Base-by-base conservation (phyloP, 768 basidiomycete genomes). In the Ephemerocybe angulata region DNA sequence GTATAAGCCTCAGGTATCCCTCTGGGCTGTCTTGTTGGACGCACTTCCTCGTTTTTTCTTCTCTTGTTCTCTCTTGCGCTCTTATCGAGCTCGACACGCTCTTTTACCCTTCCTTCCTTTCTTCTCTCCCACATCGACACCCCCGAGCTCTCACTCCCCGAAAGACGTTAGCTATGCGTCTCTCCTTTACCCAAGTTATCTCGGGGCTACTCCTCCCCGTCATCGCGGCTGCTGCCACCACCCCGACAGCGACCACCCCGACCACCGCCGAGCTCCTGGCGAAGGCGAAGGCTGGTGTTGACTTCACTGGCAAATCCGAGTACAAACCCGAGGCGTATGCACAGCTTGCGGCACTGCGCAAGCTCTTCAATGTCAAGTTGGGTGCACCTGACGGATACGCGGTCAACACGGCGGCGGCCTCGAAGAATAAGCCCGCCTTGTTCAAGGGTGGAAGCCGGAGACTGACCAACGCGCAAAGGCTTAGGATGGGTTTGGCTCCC, bases 121-220 rank as follows among this genome's bases (percentile, higher is more conserved):
- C 31, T 50, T 57, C 52, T 40, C 21, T 10, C n/a, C 35, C 13
- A 56, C 24, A 37, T n/a, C 25, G 41, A 17, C 44, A 85, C 84
- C 28, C 83, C n/a, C n/a, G n/a, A n/a, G n/a, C n/a, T n/a, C n/a
- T n/a, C n/a, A n/a, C n/a, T n/a, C n/a, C n/a, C n/a, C n/a, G n/a
- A n/a, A n/a, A n/a, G n/a, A n/a, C n/a, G n/a, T n/a, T n/a, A n/a
- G n/a, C n/a, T 74, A 72, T 62, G 71, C 65, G 33, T 35, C 17
- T 35, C 33, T 35, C 33, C 33, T 35, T 17, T 35, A 35, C 17
- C 33, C 33, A 8, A 8, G 8, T 17, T 8, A 35, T 8, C 33
- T 8, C 33, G 33, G 33, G 8, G 8, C 33, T 35, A 8, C 33
- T 13, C 11, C 40, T 42, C 7, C 21, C 40, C 40, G 19, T 42